Percentiles rank a stretch among this genome's conserved stretches.
phyloP scores from a whole-genome alignment of 768 basidiomycete species.

The Coprinellus micaceus region DNA sequence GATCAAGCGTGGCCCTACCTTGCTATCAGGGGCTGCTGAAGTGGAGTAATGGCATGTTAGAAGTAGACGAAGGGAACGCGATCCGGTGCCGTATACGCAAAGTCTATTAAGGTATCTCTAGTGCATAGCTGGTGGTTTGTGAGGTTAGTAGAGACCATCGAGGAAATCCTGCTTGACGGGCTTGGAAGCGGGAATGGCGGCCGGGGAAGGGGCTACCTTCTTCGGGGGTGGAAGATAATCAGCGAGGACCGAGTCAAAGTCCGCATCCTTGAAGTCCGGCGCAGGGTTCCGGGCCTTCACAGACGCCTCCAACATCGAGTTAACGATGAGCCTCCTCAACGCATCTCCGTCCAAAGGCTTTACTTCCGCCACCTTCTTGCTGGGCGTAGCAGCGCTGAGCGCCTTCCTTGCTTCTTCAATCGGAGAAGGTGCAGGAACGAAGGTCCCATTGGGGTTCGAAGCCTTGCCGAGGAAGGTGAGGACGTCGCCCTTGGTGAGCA shows the following conservation, averaged over 20 bases:
- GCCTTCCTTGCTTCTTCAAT: slow-evolving; percentile 30
- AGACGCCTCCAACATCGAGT: slow-evolving; percentile 53
- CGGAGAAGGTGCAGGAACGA: slow-evolving; percentile 43
- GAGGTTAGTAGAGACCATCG: slow-evolving; percentile 37
- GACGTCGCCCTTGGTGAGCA: slow-evolving; percentile 96
- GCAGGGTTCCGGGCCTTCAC: slow-evolving; percentile 43
- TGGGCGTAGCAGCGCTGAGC: no score
- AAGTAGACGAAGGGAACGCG: no score
- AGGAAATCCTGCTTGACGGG: slow-evolving; percentile 33
- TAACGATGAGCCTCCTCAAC: slow-evolving; percentile 63
- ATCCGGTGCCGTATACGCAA: no score
- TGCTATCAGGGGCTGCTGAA: no score
- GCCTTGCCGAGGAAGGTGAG: slow-evolving; percentile 83
- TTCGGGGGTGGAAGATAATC: slow-evolving; percentile 58
- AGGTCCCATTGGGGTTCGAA: slow-evolving; percentile 71
- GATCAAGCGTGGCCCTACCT: no score
- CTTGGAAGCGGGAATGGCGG: slow-evolving; percentile 16
- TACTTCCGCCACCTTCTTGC: slow-evolving; percentile 31
- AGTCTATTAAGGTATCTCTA: slow-evolving; percentile 2
- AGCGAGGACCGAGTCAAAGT: slow-evolving; percentile 71
- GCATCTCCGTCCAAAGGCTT: slow-evolving; percentile 59
- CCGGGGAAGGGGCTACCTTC: slow-evolving; percentile 15
- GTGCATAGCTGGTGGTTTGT: background rate
- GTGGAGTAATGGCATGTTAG: no score
- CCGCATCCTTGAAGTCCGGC: slow-evolving; percentile 39